A percentile compares a stretch with the other conserved stretches of the same genome.
These are phyloP conservation scores for Acarospora socialis DNA, from an alignment of 2,329 filamentous ascomycete species.

Conservation along the genomic window DNA sequence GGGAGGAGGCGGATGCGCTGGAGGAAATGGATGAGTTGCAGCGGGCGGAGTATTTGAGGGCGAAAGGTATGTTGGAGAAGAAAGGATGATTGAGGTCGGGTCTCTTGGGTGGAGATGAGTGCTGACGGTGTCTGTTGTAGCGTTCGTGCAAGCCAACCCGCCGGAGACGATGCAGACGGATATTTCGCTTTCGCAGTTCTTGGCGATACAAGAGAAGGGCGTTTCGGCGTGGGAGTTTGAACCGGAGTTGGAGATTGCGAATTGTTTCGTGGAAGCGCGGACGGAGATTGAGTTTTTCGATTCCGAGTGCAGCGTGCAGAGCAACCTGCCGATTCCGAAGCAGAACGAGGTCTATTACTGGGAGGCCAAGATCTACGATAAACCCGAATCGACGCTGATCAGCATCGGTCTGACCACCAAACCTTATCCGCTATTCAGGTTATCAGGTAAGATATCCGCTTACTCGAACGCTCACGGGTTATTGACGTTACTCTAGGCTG, in stretches of 20 bases:
- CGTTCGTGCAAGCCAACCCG: slow-evolving; percentile 85
- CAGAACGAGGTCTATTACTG: slow-evolving; percentile 99
- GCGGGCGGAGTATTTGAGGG: slow-evolving; percentile 77
- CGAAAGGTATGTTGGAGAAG: slow-evolving; percentile 58
- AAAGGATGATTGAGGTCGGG: not conserved
- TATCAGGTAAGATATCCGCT: slow-evolving; percentile 56
- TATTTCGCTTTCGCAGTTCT: slow-evolving; percentile 91
- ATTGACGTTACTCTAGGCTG: slow-evolving; percentile 44
- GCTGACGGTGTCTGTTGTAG: slow-evolving; percentile 33
- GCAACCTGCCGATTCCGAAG: slow-evolving; percentile 90
- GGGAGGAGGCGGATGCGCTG: slow-evolving; percentile 88
- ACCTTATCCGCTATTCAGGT: slow-evolving; percentile 83
- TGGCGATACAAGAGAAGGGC: slow-evolving; percentile 97
- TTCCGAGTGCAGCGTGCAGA: slow-evolving; percentile 92
- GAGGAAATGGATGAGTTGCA: slow-evolving; percentile 92
- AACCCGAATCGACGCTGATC: slow-evolving; percentile 74
- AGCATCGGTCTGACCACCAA: slow-evolving; percentile 94
- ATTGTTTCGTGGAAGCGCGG: slow-evolving; percentile 91
- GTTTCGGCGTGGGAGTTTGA: slow-evolving; percentile 99
- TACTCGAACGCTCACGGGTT: slow-evolving; percentile 9
- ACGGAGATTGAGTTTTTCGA: slow-evolving; percentile 99
- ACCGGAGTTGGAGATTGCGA: slow-evolving; percentile 95
- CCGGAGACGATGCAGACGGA: slow-evolving; percentile 92
- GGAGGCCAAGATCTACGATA: slow-evolving; percentile 98
- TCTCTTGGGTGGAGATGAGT: slow-evolving; percentile 11